Base-by-base conservation (phyloP, 148 eudicot species). In the Polygonum aviculare region DNA sequence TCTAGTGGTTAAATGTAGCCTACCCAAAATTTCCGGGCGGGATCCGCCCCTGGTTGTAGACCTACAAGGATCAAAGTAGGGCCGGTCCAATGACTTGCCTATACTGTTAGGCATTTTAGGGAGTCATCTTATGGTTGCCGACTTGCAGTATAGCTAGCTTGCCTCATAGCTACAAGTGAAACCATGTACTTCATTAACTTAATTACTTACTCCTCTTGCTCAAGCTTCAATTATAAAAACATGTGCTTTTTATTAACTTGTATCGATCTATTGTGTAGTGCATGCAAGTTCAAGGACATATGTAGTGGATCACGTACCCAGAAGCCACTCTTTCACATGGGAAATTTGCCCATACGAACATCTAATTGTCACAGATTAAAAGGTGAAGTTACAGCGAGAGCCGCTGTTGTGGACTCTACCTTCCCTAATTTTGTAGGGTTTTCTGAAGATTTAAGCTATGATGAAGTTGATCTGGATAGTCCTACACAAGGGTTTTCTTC, bases 401-500 rank as follows among this genome's bases (percentile, higher is more conserved):
- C 87, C 55, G 62, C 85, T 31, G 75, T 81, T 49, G 85, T 90
- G n/a, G 89, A 89, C 31, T 26, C 31, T 38, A 82, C 82, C 21
- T 74, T 80, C 75, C 84, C 89, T 19, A 70, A 81, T 40, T 71
- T 67, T 55, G 26, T 75, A 19, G 79, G 80, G 39, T 89, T 89
- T 57, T 76, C 86, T 76, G 33, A 72, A 54, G 82, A 82, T 54
- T 54, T n/a, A n/a, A 19, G 26, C 12, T 48, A 22, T 45, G 84
- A 84, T 77, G 90, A 87, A 78, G 84, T 71, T 57, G 88, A 82
- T 77, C 62, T 84, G 78, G 90, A 87, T 76, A 38, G 40, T 62
- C 89, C 89, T 4, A 81, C 87, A 3, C 49, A 79, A 76, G 90
- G 89, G 14, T 86, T 89, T 82, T 82, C 93, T 36, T 83, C 88